Conservation (phyloP, 2,329 filamentous ascomycete species). For the Apiospora aurea region DNA sequence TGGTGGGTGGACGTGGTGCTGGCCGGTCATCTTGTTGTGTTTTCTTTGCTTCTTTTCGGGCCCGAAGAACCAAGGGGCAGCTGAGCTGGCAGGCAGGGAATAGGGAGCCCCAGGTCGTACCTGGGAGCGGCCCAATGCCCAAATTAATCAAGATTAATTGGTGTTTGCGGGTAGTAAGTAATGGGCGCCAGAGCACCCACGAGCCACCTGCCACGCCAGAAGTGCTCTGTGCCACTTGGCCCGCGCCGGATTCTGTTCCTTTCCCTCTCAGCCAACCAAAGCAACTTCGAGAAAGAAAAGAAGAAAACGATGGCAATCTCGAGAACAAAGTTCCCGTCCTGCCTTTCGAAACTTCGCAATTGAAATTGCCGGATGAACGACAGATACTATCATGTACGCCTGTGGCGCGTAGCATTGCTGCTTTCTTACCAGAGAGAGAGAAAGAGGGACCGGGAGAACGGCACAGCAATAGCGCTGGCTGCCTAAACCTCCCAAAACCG, state of each 20-base stretch:
- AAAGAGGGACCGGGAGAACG: not conserved
- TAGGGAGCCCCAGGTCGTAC: not conserved
- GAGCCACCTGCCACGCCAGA: too few relatives aligned
- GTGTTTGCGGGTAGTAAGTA: not conserved
- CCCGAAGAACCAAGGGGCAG: not conserved
- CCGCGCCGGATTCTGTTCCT: too few relatives aligned
- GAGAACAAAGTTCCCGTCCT: not conserved
- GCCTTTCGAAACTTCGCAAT: not conserved
- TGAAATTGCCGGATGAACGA: not conserved
- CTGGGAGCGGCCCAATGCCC: not conserved
- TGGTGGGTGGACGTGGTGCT: not conserved
- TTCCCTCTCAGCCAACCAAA: too few relatives aligned
- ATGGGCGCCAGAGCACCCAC: too few relatives aligned
- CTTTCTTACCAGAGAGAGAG: not conserved
- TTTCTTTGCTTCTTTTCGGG: not conserved
- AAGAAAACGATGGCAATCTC: not conserved
- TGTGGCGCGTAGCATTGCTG: not conserved
- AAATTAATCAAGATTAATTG: not conserved
- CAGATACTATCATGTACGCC: not conserved
- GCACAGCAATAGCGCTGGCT: not conserved
- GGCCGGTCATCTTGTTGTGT: not conserved
- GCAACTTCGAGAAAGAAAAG: not conserved
- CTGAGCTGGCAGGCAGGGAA: not conserved
- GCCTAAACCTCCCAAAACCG: not conserved
- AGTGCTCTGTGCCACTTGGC: too few relatives aligned